Conservation (phyloP, 768 basidiomycete species). For the Termitomyces eurrhizus region DNA sequence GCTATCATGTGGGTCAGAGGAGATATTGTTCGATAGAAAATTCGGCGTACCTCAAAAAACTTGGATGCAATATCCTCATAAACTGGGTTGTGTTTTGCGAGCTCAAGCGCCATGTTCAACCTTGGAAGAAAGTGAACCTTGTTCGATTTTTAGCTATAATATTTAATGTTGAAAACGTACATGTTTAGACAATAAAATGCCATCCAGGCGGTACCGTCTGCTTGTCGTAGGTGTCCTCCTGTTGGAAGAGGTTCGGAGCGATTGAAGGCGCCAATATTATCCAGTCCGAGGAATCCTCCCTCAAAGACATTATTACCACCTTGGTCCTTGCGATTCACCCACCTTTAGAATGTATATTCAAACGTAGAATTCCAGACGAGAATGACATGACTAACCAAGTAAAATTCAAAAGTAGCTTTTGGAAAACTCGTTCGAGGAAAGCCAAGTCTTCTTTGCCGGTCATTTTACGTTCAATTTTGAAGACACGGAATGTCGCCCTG, state of each 20-base stretch:
- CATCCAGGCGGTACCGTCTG: slow-evolving; percentile 99
- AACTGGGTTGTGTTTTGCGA: slow-evolving; percentile 95
- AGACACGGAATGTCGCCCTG: slow-evolving; percentile 96
- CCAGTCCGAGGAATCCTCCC: slow-evolving; percentile 95
- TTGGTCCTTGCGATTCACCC: slow-evolving; percentile 97
- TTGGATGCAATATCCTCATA: slow-evolving; percentile 99
- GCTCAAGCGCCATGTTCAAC: slow-evolving; percentile 95
- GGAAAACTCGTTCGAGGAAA: slow-evolving; percentile 97
- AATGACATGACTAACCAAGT: slow-evolving; percentile 63
- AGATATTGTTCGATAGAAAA: background rate
- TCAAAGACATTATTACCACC: slow-evolving; percentile 97
- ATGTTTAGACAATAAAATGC: slow-evolving; percentile 98
- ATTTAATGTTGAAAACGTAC: slow-evolving; percentile 36
- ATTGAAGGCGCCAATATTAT: slow-evolving; percentile 98
- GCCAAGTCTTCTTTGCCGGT: slow-evolving; percentile 85
- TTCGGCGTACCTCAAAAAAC: slow-evolving; percentile 74
- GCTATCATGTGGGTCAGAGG: slow-evolving; percentile 37
- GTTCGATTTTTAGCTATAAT: background rate
- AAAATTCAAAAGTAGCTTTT: slow-evolving; percentile 94
- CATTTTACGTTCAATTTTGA: slow-evolving; percentile 98
- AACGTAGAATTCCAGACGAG: slow-evolving; percentile 1
- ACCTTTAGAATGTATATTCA: slow-evolving; percentile 43
- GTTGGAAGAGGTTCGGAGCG: slow-evolving; percentile 96
- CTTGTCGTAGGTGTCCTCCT: slow-evolving; percentile 90
- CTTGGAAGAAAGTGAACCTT: slow-evolving; percentile 31